Conservation (phyloP, 108 stramenopile genomes). For the Cyclotella sp. region DNA sequence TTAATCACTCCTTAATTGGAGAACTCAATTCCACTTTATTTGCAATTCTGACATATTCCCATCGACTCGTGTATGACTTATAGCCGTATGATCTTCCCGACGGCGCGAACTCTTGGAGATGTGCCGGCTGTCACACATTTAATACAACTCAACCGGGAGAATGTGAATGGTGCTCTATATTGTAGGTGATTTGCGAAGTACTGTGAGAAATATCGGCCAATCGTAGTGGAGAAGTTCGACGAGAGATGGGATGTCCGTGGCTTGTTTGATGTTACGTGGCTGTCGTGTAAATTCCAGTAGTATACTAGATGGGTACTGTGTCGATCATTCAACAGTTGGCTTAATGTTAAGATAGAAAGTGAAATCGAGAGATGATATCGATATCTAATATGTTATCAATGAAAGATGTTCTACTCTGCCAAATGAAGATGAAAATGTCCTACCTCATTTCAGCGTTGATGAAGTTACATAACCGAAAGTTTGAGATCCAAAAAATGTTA, state of each 20-base stretch:
- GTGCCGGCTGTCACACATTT: conserved; percentile 72
- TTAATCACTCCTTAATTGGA: too few relatives aligned
- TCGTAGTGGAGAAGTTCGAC: too few relatives aligned
- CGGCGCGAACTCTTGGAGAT: conserved; percentile 79
- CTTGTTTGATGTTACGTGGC: too few relatives aligned
- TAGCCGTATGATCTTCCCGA: conserved; percentile 85
- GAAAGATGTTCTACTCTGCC: too few relatives aligned
- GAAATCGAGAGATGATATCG: too few relatives aligned
- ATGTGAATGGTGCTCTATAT: conserved; percentile 77
- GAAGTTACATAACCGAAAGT: conserved; percentile 61
- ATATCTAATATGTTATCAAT: too few relatives aligned
- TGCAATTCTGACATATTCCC: not conserved
- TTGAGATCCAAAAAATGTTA: conserved; percentile 79
- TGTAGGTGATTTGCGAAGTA: conserved; percentile 31
- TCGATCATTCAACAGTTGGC: too few relatives aligned
- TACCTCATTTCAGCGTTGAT: conserved; percentile 3
- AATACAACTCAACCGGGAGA: conserved; percentile 76
- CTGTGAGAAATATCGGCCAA: too few relatives aligned
- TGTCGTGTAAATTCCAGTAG: too few relatives aligned
- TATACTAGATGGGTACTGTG: too few relatives aligned
- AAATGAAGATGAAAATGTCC: not conserved
- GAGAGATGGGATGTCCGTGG: too few relatives aligned
- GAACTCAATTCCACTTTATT: not conserved
- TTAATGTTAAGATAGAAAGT: too few relatives aligned
- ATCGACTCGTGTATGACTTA: conserved; percentile 3